These are phyloP conservation scores for Russula foetens DNA, from an alignment of 768 basidiomycete genomes.

Conservation along the genomic window DNA sequence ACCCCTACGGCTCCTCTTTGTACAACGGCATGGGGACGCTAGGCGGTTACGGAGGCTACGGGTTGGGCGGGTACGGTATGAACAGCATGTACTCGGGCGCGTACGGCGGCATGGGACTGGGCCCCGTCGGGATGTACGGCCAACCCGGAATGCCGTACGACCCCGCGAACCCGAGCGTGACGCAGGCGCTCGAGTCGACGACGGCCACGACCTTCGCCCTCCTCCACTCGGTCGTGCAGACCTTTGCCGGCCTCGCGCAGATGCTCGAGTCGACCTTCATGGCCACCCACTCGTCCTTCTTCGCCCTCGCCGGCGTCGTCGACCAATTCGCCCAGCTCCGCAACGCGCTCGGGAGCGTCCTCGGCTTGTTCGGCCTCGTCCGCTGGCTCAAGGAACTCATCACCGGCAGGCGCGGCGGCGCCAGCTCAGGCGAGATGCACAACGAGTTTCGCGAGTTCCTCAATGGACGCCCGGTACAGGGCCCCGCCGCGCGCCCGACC, in stretches of 20 bases:
- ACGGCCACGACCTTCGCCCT: slow-evolving; percentile 92
- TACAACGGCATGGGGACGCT: too few relatives aligned
- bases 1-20: too few relatives aligned
- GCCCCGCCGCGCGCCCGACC: slow-evolving; percentile 24
- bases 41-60: slow-evolving; percentile 25
- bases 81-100: slow-evolving; percentile 21
- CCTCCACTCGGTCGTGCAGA: slow-evolving; percentile 90
- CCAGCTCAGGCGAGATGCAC: slow-evolving; percentile 38
- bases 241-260: slow-evolving; percentile 90
- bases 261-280: slow-evolving; percentile 98
- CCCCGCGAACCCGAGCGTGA: slow-evolving; percentile 55
- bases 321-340: slow-evolving; percentile 91
- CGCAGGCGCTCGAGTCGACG: slow-evolving; percentile 80
- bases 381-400: slow-evolving; percentile 73
- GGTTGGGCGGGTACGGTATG: slow-evolving; percentile 24
- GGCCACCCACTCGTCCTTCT: slow-evolving; percentile 93
- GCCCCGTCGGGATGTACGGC: slow-evolving; percentile 35
- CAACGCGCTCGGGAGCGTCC: slow-evolving; percentile 87
- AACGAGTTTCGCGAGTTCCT: slow-evolving; percentile 74
- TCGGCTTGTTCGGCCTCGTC: slow-evolving; percentile 85
- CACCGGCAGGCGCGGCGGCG: slow-evolving; percentile 34
- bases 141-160: slow-evolving; percentile 35
- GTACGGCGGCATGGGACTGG: slow-evolving; percentile 37
- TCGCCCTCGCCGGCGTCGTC: slow-evolving; percentile 93
- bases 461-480: slow-evolving; percentile 51